phyloP scores from a whole-genome alignment of 371 early-diverging fungal species.

The Mortierella polycephala region DNA sequence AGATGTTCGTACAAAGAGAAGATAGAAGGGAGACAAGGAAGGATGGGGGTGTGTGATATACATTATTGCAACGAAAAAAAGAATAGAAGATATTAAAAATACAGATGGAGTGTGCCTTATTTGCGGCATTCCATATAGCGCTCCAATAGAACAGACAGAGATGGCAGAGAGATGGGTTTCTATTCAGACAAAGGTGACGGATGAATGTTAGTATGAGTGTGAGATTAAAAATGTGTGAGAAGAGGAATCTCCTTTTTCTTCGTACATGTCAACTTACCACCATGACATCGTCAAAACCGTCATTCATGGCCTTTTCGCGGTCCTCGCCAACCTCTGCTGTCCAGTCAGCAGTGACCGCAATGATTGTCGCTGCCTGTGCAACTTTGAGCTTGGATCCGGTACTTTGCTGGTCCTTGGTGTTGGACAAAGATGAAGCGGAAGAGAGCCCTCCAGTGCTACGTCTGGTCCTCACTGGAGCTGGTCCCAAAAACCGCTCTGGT shows the following conservation, averaged over 20 bases:
- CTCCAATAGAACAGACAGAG: conserved; percentile 28
- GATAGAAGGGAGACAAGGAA: conserved; percentile 8
- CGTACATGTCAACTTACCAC: conserved; percentile 13
- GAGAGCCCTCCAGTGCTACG: conserved; percentile 7
- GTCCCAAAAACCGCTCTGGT: conserved; percentile 31
- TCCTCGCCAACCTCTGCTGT: conserved; percentile 47
- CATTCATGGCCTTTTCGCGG: conserved; percentile 32
- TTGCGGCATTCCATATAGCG: conserved; percentile 23
- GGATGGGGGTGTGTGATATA: neutral
- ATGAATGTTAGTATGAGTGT: no score
- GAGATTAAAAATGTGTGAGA: neutral
- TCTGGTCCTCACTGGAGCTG: conserved; percentile 9
- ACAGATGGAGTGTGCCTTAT: neutral
- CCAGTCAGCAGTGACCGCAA: conserved; percentile 50
- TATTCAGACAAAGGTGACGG: neutral
- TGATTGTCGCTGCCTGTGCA: conserved; percentile 24
- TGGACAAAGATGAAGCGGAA: neutral
- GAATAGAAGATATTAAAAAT: conserved; percentile 2
- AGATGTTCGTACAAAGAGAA: neutral
- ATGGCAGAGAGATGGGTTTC: conserved; percentile 51
- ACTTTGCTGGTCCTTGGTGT: neutral
- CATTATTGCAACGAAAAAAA: neutral
- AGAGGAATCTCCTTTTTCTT: neutral
- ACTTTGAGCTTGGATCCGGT: neutral
- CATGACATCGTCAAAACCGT: conserved; percentile 51